phyloP scores from a whole-genome alignment of 2,329 filamentous ascomycete species.

The Esteya vermicola region DNA sequence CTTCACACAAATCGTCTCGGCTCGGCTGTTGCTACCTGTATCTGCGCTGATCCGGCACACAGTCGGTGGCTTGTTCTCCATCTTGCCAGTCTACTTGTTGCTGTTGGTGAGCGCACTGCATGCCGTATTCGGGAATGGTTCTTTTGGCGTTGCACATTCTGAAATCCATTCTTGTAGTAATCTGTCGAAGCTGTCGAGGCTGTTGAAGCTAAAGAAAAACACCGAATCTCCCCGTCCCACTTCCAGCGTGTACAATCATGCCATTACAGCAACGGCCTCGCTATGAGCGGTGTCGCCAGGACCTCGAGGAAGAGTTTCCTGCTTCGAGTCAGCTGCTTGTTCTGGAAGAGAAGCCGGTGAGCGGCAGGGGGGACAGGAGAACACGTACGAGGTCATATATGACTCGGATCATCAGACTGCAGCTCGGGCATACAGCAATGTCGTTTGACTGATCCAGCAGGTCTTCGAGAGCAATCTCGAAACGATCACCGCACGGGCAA shows the following conservation, averaged over 20 bases:
- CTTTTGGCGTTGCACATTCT: no score
- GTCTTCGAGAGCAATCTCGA: conserved; percentile 78
- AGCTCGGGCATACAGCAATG: conserved; percentile 94
- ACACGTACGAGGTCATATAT: conserved; percentile 69
- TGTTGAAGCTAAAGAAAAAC: no score
- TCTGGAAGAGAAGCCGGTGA: background rate
- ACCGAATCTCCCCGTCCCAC: no score
- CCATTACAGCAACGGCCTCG: conserved; percentile 3
- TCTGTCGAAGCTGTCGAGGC: no score
- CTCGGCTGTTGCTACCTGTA: background rate
- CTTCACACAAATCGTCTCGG: background rate
- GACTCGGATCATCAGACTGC: conserved; percentile 89
- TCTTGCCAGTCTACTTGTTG: no score
- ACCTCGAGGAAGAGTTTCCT: conserved; percentile 5
- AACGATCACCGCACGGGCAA: conserved; percentile 92
- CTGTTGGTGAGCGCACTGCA: no score
- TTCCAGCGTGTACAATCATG: no score
- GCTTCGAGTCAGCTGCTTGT: background rate
- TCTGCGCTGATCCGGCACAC: no score
- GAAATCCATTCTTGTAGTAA: no score
- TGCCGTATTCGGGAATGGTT: no score
- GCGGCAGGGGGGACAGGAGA: background rate
- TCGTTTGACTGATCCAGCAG: conserved; percentile 71
- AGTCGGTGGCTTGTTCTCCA: no score
- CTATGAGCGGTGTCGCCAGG: background rate